A percentile compares a stretch with the other conserved stretches of the same genome.
Conservation (phyloP, 2,329 filamentous ascomycete species). For the Colletotrichum scovillei region DNA sequence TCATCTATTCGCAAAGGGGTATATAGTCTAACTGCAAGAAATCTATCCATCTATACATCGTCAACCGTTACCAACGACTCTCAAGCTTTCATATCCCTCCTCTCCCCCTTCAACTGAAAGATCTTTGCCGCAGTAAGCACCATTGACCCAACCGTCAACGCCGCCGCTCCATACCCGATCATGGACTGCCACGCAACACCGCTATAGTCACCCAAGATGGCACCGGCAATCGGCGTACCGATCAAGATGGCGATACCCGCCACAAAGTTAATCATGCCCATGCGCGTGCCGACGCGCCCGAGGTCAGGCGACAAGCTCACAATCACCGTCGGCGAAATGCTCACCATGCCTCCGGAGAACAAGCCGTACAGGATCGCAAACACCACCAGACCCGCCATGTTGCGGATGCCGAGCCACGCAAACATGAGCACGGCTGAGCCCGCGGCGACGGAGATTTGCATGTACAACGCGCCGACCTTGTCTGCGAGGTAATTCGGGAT, state of each 20-base stretch:
- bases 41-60: neutral
- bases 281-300: constrained; percentile 46
- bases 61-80: too few relatives aligned
- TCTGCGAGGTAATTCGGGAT: constrained; percentile 58
- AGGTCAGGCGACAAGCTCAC: constrained; percentile 50
- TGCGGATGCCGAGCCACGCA: constrained; percentile 51
- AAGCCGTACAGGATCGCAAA: constrained; percentile 58
- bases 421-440: constrained; percentile 50
- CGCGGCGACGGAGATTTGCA: constrained; percentile 47
- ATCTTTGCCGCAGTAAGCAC: constrained; percentile 27
- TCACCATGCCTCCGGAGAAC: constrained; percentile 57
- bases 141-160: constrained; percentile 22
- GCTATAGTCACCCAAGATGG: constrained; percentile 34
- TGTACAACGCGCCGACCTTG: constrained; percentile 52
- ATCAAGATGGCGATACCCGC: constrained; percentile 60
- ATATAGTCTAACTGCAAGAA: neutral
- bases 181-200: constrained; percentile 29
- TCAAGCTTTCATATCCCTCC: neutral
- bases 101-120: constrained; percentile 26
- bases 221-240: constrained; percentile 56
- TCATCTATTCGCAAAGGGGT: neutral
- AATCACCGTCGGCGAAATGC: constrained; percentile 54
- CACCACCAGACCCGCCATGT: constrained; percentile 49
- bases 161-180: constrained; percentile 33
- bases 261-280: constrained; percentile 48